Base-by-base conservation (phyloP, 768 basidiomycete genomes). In the Naganishia antarctica region DNA sequence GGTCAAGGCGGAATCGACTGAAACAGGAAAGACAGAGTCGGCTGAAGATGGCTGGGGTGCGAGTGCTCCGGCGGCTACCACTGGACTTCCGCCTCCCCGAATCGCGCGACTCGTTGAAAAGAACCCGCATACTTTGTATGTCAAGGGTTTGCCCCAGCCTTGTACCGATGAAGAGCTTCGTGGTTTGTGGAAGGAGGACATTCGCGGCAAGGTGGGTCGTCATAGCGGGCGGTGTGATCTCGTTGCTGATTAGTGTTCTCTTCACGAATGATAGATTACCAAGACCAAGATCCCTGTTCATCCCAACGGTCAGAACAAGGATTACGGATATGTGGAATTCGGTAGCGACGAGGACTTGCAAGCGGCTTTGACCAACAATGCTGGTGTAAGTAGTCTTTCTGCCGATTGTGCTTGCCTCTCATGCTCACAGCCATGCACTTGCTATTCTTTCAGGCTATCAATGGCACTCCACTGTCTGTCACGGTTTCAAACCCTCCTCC, bases 241-340 rank as follows among this genome's bases (percentile, higher is more conserved):
- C n/a, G n/a, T n/a, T n/a, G n/a, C n/a, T n/a, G n/a, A n/a, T n/a
- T n/a, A n/a, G n/a, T n/a, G n/a, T n/a, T n/a, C n/a, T n/a, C n/a
- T n/a, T n/a, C n/a, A n/a, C n/a, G n/a, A n/a, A n/a, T 46, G 8
- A 15, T 43, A 74, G 73, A 71, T 74, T 53, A 66, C 65, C 25
- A 29, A 58, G 26, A 67, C 73, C 60, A 76, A 76, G 60, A 67
- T 78, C 43, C 70, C 71, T 3, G 18, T 66, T 28, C 71, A 72
- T 31, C 57, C 50, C n/a, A 34, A 67, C 46, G 65, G 59, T 4
- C 71, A 73, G 51, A 71, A 70, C 15, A 84, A 74, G 71, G 70
- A 82, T 68, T 80, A 91, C 63, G 89, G 86, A 1, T 96, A 91
- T 73, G 84, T 96, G 59, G 92, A 94, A 73, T 96, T 94, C 77